Percentiles rank a stretch among this genome's conserved stretches.
Evolutionary conservation across 441 rosid genomes (phyloP).

Genomic region (Hypseocharis bilobata): DNA sequence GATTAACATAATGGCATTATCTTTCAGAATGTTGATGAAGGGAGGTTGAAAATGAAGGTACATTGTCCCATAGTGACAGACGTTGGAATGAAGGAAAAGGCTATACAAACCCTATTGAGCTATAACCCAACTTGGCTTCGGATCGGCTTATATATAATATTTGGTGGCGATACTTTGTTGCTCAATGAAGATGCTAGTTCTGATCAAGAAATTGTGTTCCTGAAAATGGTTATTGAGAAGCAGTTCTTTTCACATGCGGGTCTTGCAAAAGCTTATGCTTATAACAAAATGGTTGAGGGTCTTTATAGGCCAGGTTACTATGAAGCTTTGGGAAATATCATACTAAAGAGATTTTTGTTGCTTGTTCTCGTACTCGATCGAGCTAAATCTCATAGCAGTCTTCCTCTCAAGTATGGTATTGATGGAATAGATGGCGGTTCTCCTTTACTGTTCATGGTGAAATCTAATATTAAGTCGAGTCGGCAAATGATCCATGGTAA

Average conservation of each 20-base stretch:
- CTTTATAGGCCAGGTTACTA: conserved; percentile 87
- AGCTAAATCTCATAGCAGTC: conserved; percentile 63
- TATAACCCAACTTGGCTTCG: conserved; percentile 83
- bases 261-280: conserved; percentile 65
- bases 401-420: conserved; percentile 71
- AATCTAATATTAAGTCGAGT: conserved; percentile 63
- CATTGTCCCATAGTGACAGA: conserved; percentile 87
- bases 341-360: conserved; percentile 76
- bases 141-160: conserved; percentile 57
- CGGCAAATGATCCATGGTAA: conserved; percentile 68
- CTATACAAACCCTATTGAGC: conserved; percentile 45
- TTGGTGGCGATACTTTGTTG: conserved; percentile 77
- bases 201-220: conserved; percentile 48
- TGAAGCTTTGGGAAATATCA: conserved; percentile 63
- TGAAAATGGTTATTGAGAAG: conserved; percentile 68
- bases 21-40: conserved; percentile 70
- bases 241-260: conserved; percentile 66
- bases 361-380: conserved; percentile 71
- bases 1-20: neutral
- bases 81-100: conserved; percentile 75
- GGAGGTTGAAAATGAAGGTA: conserved; percentile 74
- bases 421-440: conserved; percentile 95
- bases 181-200: conserved; percentile 37
- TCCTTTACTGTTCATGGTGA: conserved; percentile 51
- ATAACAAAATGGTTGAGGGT: conserved; percentile 89